Percentiles rank a stretch among this genome's conserved stretches.
Conservation (phyloP, 2,329 filamentous ascomycete genomes). For the Fusarium agapanthi region DNA sequence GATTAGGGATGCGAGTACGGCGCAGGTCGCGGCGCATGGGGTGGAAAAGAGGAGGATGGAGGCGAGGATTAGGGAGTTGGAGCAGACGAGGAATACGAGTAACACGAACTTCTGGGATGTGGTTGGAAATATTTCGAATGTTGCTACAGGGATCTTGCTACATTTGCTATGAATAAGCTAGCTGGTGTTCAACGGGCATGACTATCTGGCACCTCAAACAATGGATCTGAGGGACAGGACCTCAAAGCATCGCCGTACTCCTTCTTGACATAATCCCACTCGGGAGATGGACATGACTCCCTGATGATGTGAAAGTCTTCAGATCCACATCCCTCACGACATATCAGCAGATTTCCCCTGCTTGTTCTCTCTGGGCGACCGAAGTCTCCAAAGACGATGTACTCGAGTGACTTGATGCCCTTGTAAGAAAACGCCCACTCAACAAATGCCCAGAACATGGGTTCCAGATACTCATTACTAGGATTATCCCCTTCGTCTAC, state of each 20-base stretch:
- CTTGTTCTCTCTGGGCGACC: neutral
- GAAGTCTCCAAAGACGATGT: neutral
- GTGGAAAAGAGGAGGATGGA: neutral
- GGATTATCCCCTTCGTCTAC: neutral
- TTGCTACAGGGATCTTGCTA: neutral
- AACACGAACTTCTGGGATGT: neutral
- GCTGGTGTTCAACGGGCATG: neutral
- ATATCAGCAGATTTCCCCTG: neutral
- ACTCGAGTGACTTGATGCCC: neutral
- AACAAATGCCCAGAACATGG: neutral
- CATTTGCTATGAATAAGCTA: neutral
- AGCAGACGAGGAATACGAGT: neutral
- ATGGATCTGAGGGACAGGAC: neutral
- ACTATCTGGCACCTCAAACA: neutral
- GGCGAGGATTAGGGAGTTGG: neutral
- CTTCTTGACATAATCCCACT: neutral
- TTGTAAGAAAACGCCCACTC: neutral
- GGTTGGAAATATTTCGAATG: neutral
- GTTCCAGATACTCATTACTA: neutral
- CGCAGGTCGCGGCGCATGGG: neutral
- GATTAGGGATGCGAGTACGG: neutral
- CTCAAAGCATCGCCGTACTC: neutral
- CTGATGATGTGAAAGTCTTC: neutral
- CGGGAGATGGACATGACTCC: neutral
- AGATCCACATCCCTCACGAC: neutral